Base-by-base conservation (phyloP, 108 stramenopile genomes). In the Cyclotella sp. region DNA sequence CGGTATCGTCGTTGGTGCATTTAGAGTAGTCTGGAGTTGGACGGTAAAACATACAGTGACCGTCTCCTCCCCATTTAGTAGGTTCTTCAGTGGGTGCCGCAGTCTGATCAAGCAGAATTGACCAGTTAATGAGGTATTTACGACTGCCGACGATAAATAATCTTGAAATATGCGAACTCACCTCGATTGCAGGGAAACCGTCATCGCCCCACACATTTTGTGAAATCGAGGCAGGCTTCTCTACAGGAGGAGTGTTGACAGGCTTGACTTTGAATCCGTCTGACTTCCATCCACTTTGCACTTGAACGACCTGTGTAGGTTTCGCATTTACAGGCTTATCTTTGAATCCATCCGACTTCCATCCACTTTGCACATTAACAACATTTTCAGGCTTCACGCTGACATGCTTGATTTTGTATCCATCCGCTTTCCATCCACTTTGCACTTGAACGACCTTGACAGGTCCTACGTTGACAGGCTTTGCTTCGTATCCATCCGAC, bases 1-100 rank as follows among this genome's bases (percentile, higher is more conserved):
- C 21, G 19, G 30, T 29, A 28, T 49, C 43, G n/a, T 59, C 71
- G 30, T 72, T 72, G 24, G 42, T 72, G 39, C 71, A 72, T 24
- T 40, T 45, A 2, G 44, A 18, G 45, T 28, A 58, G 47, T 62
- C 71, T 18, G 22, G 18, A 45, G 60, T 72, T 44, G 58, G 55
- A 18, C 54, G 71, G 30, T 61, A 34, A 34, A 5, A 61, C 60
- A 61, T 61, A 30, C 60, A 61, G n/a, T 61, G 34, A 3, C 60
- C 60, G 24, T 57, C 55, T 24, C 24, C 24, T 26, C 55, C 55
- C 55, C 55, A 57, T 57, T 57, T 57, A 24, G 22, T 57, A 24
- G 55, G 49, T 19, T 51, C 9, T 3, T 1, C 1, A 51, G 49
- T 24, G 24, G 55, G 55, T 26, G 1, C 12, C 1, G 12, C 12